Evolutionary conservation across 805 yeast species (phyloP).

Genomic region (Candida multigemmis): DNA sequence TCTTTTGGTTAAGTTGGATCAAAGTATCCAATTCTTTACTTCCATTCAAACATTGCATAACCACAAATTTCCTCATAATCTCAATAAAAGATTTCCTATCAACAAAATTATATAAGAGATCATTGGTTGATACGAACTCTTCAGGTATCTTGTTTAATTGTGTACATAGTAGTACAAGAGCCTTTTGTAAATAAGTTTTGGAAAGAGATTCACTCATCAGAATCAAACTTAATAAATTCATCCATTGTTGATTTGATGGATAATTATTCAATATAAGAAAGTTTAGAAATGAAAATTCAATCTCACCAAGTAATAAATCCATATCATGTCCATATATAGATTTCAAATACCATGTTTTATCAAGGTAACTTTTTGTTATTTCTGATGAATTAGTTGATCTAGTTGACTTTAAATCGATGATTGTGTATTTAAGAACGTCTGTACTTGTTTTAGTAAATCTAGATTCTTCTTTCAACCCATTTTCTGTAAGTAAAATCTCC

Average conservation of each 20-base stretch:
- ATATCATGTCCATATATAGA: slow-evolving; percentile 22
- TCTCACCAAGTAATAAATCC: slow-evolving; percentile 37
- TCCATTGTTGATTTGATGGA: slow-evolving; percentile 61
- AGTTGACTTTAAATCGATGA: slow-evolving; percentile 31
- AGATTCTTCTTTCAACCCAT: slow-evolving; percentile 14
- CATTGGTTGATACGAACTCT: slow-evolving; percentile 24
- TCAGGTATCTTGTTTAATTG: slow-evolving; percentile 35
- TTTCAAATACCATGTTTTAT: slow-evolving; percentile 52
- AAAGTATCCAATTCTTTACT: slow-evolving; percentile 4
- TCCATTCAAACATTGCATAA: slow-evolving; percentile 10
- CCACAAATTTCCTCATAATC: slow-evolving; percentile 14
- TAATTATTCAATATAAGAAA: slow-evolving; percentile 50
- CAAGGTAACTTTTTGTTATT: slow-evolving; percentile 44
- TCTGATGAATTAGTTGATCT: slow-evolving; percentile 23
- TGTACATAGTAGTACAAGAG: slow-evolving; percentile 18
- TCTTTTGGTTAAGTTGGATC: slow-evolving; percentile 2
- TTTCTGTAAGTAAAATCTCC: slow-evolving; percentile 27
- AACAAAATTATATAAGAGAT: slow-evolving; percentile 8
- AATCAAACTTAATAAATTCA: slow-evolving; percentile 35
- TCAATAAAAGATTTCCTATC: slow-evolving; percentile 9
- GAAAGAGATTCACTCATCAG: slow-evolving; percentile 21
- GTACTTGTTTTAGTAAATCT: slow-evolving; percentile 13
- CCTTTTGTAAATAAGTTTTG: slow-evolving; percentile 11
- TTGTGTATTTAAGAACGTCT: slow-evolving; percentile 32
- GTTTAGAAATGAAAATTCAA: slow-evolving; percentile 42